Evolutionary conservation across 2,329 filamentous ascomycete genomes (phyloP).

Genomic region (Trichophyton simii): DNA sequence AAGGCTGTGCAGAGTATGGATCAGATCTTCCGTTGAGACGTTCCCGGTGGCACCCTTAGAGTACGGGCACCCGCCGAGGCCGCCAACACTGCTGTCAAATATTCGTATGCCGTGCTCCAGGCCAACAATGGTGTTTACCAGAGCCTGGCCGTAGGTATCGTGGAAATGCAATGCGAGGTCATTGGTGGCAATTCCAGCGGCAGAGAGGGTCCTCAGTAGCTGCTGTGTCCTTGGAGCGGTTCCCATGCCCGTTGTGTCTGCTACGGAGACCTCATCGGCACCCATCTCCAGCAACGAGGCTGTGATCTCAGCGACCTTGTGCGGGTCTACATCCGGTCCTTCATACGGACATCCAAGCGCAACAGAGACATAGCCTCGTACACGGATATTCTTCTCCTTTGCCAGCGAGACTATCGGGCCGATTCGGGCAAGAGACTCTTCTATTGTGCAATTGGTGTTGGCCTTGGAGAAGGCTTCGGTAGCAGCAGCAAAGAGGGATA

Average conservation of each 20-base stretch:
- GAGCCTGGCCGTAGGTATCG: slow-evolving; percentile 53
- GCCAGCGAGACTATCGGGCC: slow-evolving; percentile 45
- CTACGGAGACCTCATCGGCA: slow-evolving; percentile 52
- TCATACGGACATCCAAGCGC: slow-evolving; percentile 55
- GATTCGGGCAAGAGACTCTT: slow-evolving; percentile 48
- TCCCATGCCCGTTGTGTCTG: slow-evolving; percentile 56
- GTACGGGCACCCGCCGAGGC: slow-evolving; percentile 53
- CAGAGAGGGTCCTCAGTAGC: slow-evolving; percentile 45
- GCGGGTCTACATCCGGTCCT: slow-evolving; percentile 47
- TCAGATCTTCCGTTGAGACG: slow-evolving; percentile 51
- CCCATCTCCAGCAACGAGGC: slow-evolving; percentile 51
- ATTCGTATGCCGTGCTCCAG: slow-evolving; percentile 51
- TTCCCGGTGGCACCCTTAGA: slow-evolving; percentile 55
- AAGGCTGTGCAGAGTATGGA: slow-evolving; percentile 48
- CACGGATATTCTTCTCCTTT: slow-evolving; percentile 43
- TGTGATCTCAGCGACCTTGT: slow-evolving; percentile 49
- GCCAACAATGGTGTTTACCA: slow-evolving; percentile 51
- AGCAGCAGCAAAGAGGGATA: slow-evolving; percentile 53
- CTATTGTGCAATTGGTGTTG: slow-evolving; percentile 54
- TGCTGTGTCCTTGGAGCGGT: slow-evolving; percentile 49
- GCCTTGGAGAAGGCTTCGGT: slow-evolving; percentile 53
- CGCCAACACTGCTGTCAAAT: slow-evolving; percentile 52
- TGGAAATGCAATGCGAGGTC: slow-evolving; percentile 55
- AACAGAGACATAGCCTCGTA: slow-evolving; percentile 53
- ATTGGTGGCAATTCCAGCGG: slow-evolving; percentile 47